These are phyloP conservation scores for Hymenoscyphus fraxineus DNA, from an alignment of 2,329 filamentous ascomycete genomes.

Conservation along the genomic window DNA sequence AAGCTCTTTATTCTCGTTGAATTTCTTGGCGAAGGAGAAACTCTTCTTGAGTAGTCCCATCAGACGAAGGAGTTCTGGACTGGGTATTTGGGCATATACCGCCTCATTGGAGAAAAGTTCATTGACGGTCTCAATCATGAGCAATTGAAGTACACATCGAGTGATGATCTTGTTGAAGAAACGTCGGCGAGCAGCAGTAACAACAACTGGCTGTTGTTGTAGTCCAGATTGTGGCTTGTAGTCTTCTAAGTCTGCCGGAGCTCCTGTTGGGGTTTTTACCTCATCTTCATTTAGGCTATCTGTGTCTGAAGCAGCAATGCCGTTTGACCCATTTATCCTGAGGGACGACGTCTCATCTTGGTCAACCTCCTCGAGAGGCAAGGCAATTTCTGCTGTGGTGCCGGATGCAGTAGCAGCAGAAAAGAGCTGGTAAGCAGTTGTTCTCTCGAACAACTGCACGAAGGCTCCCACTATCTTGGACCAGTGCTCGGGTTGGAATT, in stretches of 20 bases:
- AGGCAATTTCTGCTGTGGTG: slow-evolving; percentile 46
- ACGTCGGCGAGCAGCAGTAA: slow-evolving; percentile 85
- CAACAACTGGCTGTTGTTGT: slow-evolving; percentile 84
- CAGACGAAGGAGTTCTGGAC: slow-evolving; percentile 78
- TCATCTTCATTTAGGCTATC: slow-evolving; percentile 34
- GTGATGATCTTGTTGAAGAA: slow-evolving; percentile 99
- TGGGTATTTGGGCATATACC: slow-evolving; percentile 91
- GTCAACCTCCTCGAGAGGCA: slow-evolving; percentile 28
- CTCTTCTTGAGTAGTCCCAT: slow-evolving; percentile 95
- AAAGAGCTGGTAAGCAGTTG: slow-evolving; percentile 92
- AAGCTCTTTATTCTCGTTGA: slow-evolving; percentile 96
- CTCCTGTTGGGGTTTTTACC: slow-evolving; percentile 27
- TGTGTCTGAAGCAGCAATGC: slow-evolving; percentile 32
- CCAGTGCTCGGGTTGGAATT: slow-evolving; percentile 87
- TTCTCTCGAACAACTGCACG: slow-evolving; percentile 90
- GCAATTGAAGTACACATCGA: slow-evolving; percentile 90
- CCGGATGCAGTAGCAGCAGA: slow-evolving; percentile 64
- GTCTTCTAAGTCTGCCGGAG: slow-evolving; percentile 56
- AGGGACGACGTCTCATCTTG: slow-evolving; percentile 52
- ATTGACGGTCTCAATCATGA: slow-evolving; percentile 99
- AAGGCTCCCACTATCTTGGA: slow-evolving; percentile 92
- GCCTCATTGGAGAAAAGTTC: slow-evolving; percentile 97
- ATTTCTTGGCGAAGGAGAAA: slow-evolving; percentile 93
- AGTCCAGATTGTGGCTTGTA: slow-evolving; percentile 74
- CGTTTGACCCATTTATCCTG: slow-evolving; percentile 56